Evolutionary conservation across 2,329 filamentous ascomycete genomes (phyloP).

Genomic region (Cytospora piceicola): DNA sequence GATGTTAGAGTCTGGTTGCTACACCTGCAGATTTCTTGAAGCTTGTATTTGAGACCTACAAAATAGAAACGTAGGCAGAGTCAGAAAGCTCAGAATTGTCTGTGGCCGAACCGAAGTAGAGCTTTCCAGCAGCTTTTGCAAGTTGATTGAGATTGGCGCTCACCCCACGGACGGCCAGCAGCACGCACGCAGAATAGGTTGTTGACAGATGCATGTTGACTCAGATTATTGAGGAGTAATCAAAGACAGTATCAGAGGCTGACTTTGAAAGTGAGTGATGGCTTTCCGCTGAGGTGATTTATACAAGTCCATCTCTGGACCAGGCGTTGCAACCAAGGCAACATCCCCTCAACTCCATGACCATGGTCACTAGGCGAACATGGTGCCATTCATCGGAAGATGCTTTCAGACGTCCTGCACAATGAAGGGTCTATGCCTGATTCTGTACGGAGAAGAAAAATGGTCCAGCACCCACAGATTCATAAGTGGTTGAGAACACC

Average conservation of each 20-base stretch:
- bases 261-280: background rate
- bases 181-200: background rate
- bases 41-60: constrained; percentile 35
- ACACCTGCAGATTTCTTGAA: background rate
- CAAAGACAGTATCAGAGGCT: too few relatives aligned
- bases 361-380: background rate
- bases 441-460: constrained; percentile 15
- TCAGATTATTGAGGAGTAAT: background rate
- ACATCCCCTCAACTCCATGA: background rate
- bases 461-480: background rate
- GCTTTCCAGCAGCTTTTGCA: constrained; percentile 27
- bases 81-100: constrained; percentile 62
- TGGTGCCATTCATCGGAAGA: background rate
- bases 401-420: constrained; percentile 5
- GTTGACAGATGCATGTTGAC: constrained; percentile 11
- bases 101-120: constrained; percentile 68
- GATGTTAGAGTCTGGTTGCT: background rate
- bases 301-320: background rate
- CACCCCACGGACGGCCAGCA: constrained; percentile 14
- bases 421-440: constrained; percentile 10
- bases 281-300: background rate
- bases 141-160: constrained; percentile 30
- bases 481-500: background rate
- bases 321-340: background rate
- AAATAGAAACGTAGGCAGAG: constrained; percentile 57